Evolutionary conservation across 345 rosid species (phyloP).

Genomic region (Heritiera fomes): DNA sequence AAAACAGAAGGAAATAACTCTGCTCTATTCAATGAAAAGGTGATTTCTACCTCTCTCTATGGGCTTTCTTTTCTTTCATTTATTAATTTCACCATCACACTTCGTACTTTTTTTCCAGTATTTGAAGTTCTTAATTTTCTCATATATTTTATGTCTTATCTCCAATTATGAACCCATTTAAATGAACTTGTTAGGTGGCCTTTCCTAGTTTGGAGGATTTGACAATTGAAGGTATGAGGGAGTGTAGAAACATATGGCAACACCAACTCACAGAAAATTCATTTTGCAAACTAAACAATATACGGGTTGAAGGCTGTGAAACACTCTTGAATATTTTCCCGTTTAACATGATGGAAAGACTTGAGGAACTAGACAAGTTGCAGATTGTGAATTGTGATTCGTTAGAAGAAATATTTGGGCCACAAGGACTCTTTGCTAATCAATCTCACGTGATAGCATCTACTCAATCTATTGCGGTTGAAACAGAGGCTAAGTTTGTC

Average conservation of each 20-base stretch:
- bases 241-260: conserved; percentile 10
- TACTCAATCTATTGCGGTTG: neutral
- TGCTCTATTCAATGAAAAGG: conserved; percentile 15
- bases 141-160: too few species aligned
- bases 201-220: neutral
- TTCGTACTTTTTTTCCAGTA: neutral
- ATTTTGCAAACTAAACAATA: neutral
- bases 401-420: neutral
- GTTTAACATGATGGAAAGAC: neutral
- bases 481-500: neutral
- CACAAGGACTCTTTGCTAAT: neutral
- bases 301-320: neutral
- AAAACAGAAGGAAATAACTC: neutral
- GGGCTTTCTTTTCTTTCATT: neutral
- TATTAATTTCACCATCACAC: neutral
- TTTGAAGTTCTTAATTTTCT: neutral
- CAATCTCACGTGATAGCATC: neutral
- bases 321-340: neutral
- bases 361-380: neutral
- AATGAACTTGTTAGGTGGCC: conserved; percentile 1
- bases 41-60: neutral
- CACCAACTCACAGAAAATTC: neutral
- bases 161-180: neutral
- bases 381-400: neutral
- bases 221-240: neutral